These are phyloP conservation scores for Eucalyptus tenuipes DNA, from an alignment of 345 rosid genomes.

Conservation along the genomic window DNA sequence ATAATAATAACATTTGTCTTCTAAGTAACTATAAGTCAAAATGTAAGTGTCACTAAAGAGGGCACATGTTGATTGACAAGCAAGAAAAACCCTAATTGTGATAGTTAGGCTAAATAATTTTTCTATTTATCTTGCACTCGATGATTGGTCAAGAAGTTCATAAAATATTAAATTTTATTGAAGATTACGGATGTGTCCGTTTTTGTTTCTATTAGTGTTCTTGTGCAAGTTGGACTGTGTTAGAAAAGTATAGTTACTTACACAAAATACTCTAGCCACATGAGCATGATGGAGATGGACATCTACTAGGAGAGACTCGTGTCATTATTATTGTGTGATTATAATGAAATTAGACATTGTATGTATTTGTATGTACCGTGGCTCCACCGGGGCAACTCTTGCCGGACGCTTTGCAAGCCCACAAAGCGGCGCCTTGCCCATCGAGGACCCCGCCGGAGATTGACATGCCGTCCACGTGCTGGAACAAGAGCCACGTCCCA, in stretches of 20 bases:
- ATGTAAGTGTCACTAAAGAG: background rate
- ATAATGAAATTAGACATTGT: background rate
- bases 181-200: background rate
- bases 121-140: background rate
- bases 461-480: conserved; percentile 7
- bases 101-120: background rate
- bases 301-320: background rate
- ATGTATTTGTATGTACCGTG: conserved; percentile 20
- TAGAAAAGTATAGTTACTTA: background rate
- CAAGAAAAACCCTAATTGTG: background rate
- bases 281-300: background rate
- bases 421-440: conserved; percentile 12
- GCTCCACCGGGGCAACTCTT: conserved; percentile 57
- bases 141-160: background rate
- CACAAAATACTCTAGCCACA: background rate
- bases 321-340: background rate
- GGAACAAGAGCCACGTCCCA: conserved; percentile 10
- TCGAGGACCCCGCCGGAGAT: conserved; percentile 21
- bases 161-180: background rate
- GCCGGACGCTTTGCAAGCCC: conserved; percentile 40
- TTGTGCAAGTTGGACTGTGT: background rate
- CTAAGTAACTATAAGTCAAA: background rate
- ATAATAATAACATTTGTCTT: background rate
- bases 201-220: background rate
- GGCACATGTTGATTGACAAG: background rate